Evolutionary conservation across 768 basidiomycete species (phyloP).

Genomic region (Termitomyces heimii): DNA sequence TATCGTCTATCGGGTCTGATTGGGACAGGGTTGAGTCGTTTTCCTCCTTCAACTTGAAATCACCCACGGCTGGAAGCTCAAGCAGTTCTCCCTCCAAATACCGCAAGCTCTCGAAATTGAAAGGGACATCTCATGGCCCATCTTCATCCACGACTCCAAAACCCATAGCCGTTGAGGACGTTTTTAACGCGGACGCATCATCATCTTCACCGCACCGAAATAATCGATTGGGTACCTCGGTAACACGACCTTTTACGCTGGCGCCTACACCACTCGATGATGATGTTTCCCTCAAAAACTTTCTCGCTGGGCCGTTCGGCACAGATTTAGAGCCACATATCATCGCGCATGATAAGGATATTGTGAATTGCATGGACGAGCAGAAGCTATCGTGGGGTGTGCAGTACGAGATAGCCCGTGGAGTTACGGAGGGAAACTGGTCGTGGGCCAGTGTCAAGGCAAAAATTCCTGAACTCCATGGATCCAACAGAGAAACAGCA

Average conservation of each 20-base stretch:
- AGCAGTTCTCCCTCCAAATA: conserved; percentile 11
- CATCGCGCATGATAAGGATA: conserved; percentile 29
- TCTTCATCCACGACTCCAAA: not conserved
- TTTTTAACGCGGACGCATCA: not conserved
- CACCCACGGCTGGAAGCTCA: not conserved
- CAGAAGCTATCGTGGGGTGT: conserved; percentile 37
- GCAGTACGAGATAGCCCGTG: conserved; percentile 36
- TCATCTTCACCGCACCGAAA: not conserved
- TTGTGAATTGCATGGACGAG: conserved; percentile 30
- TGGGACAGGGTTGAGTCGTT: not conserved
- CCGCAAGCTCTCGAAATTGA: conserved; percentile 5
- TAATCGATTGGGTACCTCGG: not conserved
- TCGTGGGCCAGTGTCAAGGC: conserved; percentile 29
- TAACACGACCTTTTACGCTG: not conserved
- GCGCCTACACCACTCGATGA: not conserved
- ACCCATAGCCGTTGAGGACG: not conserved
- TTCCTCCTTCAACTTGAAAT: not conserved
- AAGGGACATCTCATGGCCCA: not conserved
- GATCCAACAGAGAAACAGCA: conserved; percentile 24
- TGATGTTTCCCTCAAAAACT: not conserved
- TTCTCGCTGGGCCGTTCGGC: conserved; percentile 15
- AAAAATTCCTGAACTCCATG: conserved; percentile 23
- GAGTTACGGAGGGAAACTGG: conserved; percentile 32
- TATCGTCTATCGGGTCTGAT: conserved; percentile 5
- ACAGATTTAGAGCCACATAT: conserved; percentile 19